Conservation (phyloP, 768 basidiomycete genomes). For the Lentinula sp. region DNA sequence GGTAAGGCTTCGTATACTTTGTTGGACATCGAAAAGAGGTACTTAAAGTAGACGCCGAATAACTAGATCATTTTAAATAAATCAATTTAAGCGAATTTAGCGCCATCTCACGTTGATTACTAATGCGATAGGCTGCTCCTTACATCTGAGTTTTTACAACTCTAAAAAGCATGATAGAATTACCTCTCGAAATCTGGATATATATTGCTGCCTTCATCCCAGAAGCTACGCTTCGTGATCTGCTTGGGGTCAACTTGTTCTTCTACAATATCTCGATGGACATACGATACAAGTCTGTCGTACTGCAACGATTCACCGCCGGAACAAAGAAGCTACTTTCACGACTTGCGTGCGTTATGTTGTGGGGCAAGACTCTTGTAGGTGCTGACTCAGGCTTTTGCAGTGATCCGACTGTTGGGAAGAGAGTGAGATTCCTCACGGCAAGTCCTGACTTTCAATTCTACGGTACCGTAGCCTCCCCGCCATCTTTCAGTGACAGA, state of each 20-base stretch:
- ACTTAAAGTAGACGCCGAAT: neutral
- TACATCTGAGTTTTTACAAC: neutral
- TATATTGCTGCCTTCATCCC: conserved; percentile 22
- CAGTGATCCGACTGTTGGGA: conserved; percentile 19
- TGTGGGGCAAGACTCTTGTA: neutral
- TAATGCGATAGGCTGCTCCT: no score
- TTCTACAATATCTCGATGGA: conserved; percentile 27
- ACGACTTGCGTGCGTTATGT: conserved; percentile 16
- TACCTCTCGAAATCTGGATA: conserved; percentile 29
- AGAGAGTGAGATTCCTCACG: conserved; percentile 15
- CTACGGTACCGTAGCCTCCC: neutral
- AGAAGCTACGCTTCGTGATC: conserved; percentile 15
- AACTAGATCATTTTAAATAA: neutral
- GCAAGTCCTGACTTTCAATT: conserved; percentile 11
- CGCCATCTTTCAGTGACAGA: neutral
- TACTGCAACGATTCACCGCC: conserved; percentile 16
- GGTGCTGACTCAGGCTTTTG: neutral
- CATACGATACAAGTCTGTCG: conserved; percentile 20
- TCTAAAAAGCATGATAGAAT: neutral
- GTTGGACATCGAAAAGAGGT: neutral
- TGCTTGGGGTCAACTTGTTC: conserved; percentile 24
- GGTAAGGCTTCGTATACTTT: conserved; percentile 25
- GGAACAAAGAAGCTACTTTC: conserved; percentile 11
- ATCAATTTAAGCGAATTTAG: neutral
- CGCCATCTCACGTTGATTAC: neutral